These are phyloP conservation scores for Ogataea salicorniae DNA, from an alignment of 805 yeast species.

Conservation along the genomic window DNA sequence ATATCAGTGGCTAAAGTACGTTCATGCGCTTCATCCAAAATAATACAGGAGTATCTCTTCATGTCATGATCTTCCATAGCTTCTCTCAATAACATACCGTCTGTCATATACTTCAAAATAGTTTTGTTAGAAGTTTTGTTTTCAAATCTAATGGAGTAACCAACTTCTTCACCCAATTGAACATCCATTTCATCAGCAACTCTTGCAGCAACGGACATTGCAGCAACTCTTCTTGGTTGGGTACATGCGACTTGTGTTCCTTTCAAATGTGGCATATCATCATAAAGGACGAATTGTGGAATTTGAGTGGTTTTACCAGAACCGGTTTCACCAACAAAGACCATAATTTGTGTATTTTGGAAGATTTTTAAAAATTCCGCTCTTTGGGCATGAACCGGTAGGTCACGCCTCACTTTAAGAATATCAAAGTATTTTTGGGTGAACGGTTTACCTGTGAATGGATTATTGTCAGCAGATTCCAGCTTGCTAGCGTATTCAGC, in stretches of 20 bases:
- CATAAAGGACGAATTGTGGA: constrained; percentile 90
- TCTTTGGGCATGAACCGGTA: constrained; percentile 93
- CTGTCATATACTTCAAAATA: constrained; percentile 92
- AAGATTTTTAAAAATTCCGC: constrained; percentile 80
- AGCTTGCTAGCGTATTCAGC: constrained; percentile 54
- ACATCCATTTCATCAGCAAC: constrained; percentile 98
- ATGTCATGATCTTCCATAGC: constrained; percentile 95
- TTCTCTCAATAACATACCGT: constrained; percentile 95
- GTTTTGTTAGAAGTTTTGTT: constrained; percentile 79
- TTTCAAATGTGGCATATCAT: constrained; percentile 83
- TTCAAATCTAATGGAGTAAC: constrained; percentile 92
- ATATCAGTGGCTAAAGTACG: constrained; percentile 96
- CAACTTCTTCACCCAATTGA: constrained; percentile 86
- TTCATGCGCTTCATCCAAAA: constrained; percentile 97
- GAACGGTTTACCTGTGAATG: constrained; percentile 69
- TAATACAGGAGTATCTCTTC: constrained; percentile 77
- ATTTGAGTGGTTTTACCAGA: constrained; percentile 98
- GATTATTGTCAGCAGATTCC: constrained; percentile 59
- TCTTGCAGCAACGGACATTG: constrained; percentile 96
- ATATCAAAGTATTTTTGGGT: constrained; percentile 71
- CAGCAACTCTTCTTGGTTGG: constrained; percentile 96
- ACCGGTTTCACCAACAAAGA: constrained; percentile 98
- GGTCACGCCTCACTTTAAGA: constrained; percentile 69
- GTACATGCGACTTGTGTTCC: constrained; percentile 94
- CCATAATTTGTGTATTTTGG: constrained; percentile 90